Evolutionary conservation across 345 rosid genomes (phyloP), one percentile per base, ranked within the genome.

Genomic region (Camelina hispida): DNA sequence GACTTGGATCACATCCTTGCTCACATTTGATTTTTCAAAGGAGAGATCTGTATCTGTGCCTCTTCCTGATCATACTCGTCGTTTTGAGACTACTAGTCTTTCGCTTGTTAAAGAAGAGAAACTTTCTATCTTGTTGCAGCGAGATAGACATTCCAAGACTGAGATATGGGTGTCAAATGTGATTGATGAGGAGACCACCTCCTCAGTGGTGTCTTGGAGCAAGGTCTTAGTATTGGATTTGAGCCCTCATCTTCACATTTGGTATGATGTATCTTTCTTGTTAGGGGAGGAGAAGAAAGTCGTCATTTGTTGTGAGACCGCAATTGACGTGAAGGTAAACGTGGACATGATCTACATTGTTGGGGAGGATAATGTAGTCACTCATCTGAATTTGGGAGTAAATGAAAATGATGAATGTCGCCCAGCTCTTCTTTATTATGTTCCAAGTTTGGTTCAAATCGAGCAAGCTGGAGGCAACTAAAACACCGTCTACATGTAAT

Each of bases 371-470:
- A 61, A 61, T 61, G 9, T 18, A 20, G 12, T 44, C 23, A 44
- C 68, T 4, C 40, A n/a, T 44, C 5, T 44, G 38, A 4, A n/a
- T 12, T 4, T 4, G 12, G n/a, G n/a, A 42, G 46, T 13, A 4
- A 4, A 13, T 18, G 2, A 8, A 11, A 35, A 0, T 2, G 9
- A 9, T 0, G 53, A 4, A 44, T 25, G 54, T 44, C 9, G 20
- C 14, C 54, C 54, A n/a, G 22, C 14, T 25, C n/a, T 63, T 63
- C 9, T 63, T 63, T 44, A 16, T 63, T 63, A 46, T 28, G 38
- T 64, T 11, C 55, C 68, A 43, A 43, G 23, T 15, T 63, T 63
- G 68, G 38, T n/a, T 25, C 38, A 44, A 23, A 43, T 63, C 47
- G 47, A 43, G 16, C n/a, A 1, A 43, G 7, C 47, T 14, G 47